Conservation (phyloP, 163 green algal genomes). For the Scenedesmus sp. region DNA sequence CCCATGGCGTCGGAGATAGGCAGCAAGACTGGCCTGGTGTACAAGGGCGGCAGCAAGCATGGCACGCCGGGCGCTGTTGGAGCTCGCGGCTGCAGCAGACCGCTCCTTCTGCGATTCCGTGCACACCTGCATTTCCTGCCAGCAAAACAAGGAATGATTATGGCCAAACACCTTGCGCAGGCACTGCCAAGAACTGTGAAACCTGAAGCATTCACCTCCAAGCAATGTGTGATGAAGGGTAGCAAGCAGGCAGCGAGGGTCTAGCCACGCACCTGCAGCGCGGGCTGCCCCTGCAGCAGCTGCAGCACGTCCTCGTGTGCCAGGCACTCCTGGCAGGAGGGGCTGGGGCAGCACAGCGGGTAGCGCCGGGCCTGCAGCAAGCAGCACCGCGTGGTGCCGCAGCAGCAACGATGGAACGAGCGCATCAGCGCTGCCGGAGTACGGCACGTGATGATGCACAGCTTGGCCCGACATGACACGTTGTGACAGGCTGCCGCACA, state of each 20-base stretch:
- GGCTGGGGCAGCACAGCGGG: slow-evolving; percentile 41
- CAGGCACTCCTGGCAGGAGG: slow-evolving; percentile 11
- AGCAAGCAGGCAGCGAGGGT: background rate
- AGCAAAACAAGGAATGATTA: too few species aligned
- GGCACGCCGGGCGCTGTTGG: background rate
- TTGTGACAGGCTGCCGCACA: too few species aligned
- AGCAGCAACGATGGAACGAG: background rate
- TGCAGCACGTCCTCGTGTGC: slow-evolving; percentile 4
- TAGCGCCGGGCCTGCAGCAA: slow-evolving; percentile 22
- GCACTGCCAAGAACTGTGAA: too few species aligned
- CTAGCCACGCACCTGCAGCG: slow-evolving; percentile 29
- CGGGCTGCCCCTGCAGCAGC: slow-evolving; percentile 24
- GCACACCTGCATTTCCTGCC: too few species aligned
- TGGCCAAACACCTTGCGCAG: too few species aligned
- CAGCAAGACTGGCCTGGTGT: background rate
- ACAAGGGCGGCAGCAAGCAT: too few species aligned
- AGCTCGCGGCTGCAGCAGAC: too few species aligned
- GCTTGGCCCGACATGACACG: too few species aligned
- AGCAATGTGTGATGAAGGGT: background rate
- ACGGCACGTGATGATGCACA: background rate
- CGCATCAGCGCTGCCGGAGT: background rate
- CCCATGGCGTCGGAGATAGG: too few species aligned
- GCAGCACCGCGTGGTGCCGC: background rate
- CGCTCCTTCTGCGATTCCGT: too few species aligned
- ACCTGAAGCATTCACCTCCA: too few species aligned